A percentile compares a stretch with the other conserved stretches of the same genome.
Conservation (phyloP, 192 early-diverging fungal genomes). For the Podila epicladia region DNA sequence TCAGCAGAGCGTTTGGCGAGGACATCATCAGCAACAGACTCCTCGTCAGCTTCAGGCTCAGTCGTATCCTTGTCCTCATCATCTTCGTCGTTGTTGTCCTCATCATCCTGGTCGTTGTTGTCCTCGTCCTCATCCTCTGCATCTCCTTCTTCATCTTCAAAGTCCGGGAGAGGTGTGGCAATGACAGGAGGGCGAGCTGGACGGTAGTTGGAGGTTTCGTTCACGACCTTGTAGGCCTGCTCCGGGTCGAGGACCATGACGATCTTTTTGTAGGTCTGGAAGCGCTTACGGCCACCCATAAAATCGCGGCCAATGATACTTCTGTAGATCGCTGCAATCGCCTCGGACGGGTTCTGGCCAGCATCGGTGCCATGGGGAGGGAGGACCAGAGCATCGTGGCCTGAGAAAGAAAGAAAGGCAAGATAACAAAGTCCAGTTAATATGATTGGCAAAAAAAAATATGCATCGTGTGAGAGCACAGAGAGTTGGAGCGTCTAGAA, state of each 20-base stretch:
- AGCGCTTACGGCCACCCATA: conserved; percentile 50
- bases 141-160: neutral
- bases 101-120: neutral
- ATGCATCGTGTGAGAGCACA: neutral
- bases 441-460: conserved; percentile 3
- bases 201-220: conserved; percentile 45
- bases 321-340: conserved; percentile 45
- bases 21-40: neutral
- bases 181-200: conserved; percentile 12
- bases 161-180: conserved; percentile 22
- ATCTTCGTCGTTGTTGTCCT: neutral
- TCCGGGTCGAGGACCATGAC: conserved; percentile 49
- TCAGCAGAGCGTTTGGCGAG: neutral
- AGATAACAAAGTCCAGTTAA: no score
- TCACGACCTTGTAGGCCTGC: conserved; percentile 37
- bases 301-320: conserved; percentile 46
- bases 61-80: neutral
- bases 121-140: neutral
- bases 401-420: neutral
- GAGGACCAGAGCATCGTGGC: conserved; percentile 46
- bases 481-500: neutral
- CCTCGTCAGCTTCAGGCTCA: neutral
- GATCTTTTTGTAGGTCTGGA: conserved; percentile 51
- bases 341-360: conserved; percentile 41
- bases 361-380: conserved; percentile 48